Percentiles rank a stretch among this genome's conserved stretches.
Conservation (phyloP, 306 rosid species). For the Pterocarpus santalinus region DNA sequence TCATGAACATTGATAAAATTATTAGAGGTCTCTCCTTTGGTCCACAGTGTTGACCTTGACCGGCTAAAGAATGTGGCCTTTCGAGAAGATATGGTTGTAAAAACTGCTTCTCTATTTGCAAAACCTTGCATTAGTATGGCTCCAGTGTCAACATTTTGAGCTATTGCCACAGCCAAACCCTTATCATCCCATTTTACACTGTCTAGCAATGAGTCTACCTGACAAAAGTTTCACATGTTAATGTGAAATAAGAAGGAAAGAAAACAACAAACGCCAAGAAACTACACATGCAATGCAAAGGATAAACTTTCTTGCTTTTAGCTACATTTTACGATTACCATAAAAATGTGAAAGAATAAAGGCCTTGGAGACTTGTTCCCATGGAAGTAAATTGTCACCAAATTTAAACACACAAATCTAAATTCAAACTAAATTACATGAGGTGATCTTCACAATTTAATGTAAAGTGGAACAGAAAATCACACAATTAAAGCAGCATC, state of each 20-base stretch:
- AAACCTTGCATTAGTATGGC: slow-evolving; percentile 96
- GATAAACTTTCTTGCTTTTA: slow-evolving; percentile 8
- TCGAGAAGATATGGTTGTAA: slow-evolving; percentile 61
- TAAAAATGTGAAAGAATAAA: slow-evolving; percentile 4
- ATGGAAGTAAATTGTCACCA: slow-evolving; percentile 8
- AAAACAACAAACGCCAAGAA: slow-evolving; percentile 28
- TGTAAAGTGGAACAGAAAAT: not conserved
- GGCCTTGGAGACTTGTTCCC: slow-evolving; percentile 6
- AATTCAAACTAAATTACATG: not conserved
- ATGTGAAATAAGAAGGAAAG: not conserved
- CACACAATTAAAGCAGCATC: not conserved
- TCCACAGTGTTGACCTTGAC: slow-evolving; percentile 85
- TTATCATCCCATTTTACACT: slow-evolving; percentile 86
- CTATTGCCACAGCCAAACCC: slow-evolving; percentile 89
- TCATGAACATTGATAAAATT: slow-evolving; percentile 88
- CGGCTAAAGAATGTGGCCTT: slow-evolving; percentile 95
- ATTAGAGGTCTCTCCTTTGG: slow-evolving; percentile 92
- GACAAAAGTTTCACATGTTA: slow-evolving; percentile 49
- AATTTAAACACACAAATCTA: slow-evolving; percentile 2
- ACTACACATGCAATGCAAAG: slow-evolving; percentile 18
- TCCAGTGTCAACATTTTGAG: slow-evolving; percentile 93
- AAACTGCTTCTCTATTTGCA: slow-evolving; percentile 81
- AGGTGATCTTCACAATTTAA: slow-evolving; percentile 18
- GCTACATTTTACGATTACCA: slow-evolving; percentile 15
- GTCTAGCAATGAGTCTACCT: slow-evolving; percentile 74